Percentiles rank a stretch among this genome's conserved stretches.
These are phyloP conservation scores for Geranium incanum DNA, from an alignment of 441 rosid genomes.

Conservation along the genomic window DNA sequence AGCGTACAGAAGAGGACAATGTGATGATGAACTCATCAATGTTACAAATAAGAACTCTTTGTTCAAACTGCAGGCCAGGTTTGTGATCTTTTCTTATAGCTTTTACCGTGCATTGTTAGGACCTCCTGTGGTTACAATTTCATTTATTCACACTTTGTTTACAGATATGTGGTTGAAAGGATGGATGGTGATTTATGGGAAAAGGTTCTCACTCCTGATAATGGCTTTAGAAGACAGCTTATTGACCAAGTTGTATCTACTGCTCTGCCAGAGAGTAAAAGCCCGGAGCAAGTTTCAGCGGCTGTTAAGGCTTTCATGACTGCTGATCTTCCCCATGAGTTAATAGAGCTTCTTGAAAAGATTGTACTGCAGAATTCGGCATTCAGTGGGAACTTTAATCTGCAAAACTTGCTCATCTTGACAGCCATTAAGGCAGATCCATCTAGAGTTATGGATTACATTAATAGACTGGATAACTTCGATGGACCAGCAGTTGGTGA, in stretches of 20 bases:
- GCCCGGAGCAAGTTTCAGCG: slow-evolving; percentile 99
- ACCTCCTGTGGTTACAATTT: slow-evolving; percentile 28
- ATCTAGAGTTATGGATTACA: slow-evolving; percentile 95
- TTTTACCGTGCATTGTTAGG: background rate
- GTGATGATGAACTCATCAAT: slow-evolving; percentile 92
- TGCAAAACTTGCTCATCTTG: slow-evolving; percentile 91
- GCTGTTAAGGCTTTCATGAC: slow-evolving; percentile 99
- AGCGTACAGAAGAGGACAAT: slow-evolving; percentile 96
- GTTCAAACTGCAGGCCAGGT: slow-evolving; percentile 67
- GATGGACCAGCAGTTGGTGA: slow-evolving; percentile 99
- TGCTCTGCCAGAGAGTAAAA: slow-evolving; percentile 98
- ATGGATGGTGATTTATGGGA: slow-evolving; percentile 43
- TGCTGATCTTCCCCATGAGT: slow-evolving; percentile 97
- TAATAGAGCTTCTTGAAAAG: slow-evolving; percentile 98
- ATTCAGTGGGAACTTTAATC: slow-evolving; percentile 96
- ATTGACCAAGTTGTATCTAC: slow-evolving; percentile 99
- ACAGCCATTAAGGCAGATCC: slow-evolving; percentile 99
- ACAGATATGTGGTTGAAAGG: slow-evolving; percentile 96
- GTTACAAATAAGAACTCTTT: slow-evolving; percentile 37
- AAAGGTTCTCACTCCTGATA: slow-evolving; percentile 53
- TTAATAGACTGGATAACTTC: slow-evolving; percentile 93
- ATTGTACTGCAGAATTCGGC: slow-evolving; percentile 99
- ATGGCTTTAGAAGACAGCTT: slow-evolving; percentile 87
- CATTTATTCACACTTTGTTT: slow-evolving; percentile 25
- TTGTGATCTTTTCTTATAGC: slow-evolving; percentile 25